Percentiles rank a stretch among this genome's conserved stretches.
phyloP scores from a whole-genome alignment of 495 filamentous ascomycete genomes.

The Penicillium atrosanguineum region DNA sequence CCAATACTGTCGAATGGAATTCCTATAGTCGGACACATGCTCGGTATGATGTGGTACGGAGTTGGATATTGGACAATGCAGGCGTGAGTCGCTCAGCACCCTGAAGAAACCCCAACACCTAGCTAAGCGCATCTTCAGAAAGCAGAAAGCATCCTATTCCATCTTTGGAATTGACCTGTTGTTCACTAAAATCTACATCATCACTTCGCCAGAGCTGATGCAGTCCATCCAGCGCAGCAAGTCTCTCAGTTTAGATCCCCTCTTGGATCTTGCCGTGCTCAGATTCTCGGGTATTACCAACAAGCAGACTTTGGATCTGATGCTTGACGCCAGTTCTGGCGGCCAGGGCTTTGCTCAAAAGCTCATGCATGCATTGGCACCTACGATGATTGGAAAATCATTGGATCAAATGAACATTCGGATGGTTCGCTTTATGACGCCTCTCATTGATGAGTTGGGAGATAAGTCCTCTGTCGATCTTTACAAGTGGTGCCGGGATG shows the following conservation, averaged over 20 bases:
- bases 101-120: neutral
- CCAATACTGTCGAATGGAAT: constrained; percentile 34
- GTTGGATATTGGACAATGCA: constrained; percentile 28
- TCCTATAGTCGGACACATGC: constrained; percentile 46
- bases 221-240: constrained; percentile 41
- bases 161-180: constrained; percentile 46
- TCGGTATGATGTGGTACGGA: constrained; percentile 39
- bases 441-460: constrained; percentile 19
- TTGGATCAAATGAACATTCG: constrained; percentile 30
- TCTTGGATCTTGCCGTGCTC: constrained; percentile 20
- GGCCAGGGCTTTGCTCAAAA: constrained; percentile 18
- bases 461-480: constrained; percentile 16
- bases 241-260: constrained; percentile 41
- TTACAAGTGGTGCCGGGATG: constrained; percentile 39
- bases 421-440: constrained; percentile 20
- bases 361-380: constrained; percentile 23
- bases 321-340: constrained; percentile 15
- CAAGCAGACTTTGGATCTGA: constrained; percentile 10
- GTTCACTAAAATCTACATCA: constrained; percentile 41
- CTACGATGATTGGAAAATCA: constrained; percentile 22
- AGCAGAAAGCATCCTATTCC: constrained; percentile 23
- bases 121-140: constrained; percentile 10
- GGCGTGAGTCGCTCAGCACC: constrained; percentile 6
- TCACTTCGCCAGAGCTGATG: constrained; percentile 41
- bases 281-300: constrained; percentile 20